These are phyloP conservation scores for Zygoascus biomembranicola DNA, from an alignment of 805 yeast species.

Conservation along the genomic window DNA sequence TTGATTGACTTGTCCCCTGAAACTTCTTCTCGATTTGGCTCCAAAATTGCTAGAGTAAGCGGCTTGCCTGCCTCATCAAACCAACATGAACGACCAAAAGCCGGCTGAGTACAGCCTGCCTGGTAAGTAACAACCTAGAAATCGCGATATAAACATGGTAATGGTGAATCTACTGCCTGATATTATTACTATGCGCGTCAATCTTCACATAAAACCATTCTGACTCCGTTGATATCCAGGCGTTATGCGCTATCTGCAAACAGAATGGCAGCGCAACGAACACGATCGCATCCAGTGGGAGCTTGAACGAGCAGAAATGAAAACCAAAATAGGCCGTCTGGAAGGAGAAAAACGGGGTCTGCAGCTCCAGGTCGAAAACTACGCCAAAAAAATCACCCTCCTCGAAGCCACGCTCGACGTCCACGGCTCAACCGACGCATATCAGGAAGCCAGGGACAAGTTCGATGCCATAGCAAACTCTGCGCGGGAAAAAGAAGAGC, in stretches of 20 bases:
- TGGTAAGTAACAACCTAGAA: slow-evolving; percentile 16
- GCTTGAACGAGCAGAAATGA: slow-evolving; percentile 53
- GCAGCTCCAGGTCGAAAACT: slow-evolving; percentile 21
- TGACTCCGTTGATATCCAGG: slow-evolving; percentile 31
- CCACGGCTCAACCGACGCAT: not conserved
- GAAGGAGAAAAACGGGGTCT: slow-evolving; percentile 45
- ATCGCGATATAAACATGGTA: not conserved
- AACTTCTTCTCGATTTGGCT: too few relatives aligned
- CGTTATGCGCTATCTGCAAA: slow-evolving; percentile 54
- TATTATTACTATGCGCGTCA: too few relatives aligned
- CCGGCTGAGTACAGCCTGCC: slow-evolving; percentile 29
- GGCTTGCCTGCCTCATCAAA: not conserved
- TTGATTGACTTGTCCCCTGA: not conserved
- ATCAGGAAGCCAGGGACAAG: not conserved
- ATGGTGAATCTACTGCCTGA: too few relatives aligned
- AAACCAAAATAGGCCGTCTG: slow-evolving; percentile 39
- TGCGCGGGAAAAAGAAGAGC: not conserved
- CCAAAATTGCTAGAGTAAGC: too few relatives aligned
- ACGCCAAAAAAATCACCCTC: slow-evolving; percentile 21
- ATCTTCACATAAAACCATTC: too few relatives aligned
- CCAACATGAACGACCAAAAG: slow-evolving; percentile 2
- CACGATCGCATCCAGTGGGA: slow-evolving; percentile 54
- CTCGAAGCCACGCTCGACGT: slow-evolving; percentile 21
- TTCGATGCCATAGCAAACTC: not conserved
- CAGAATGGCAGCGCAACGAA: slow-evolving; percentile 55